These are phyloP conservation scores for Turnera subulata DNA, from an alignment of 345 rosid genomes.

Conservation along the genomic window DNA sequence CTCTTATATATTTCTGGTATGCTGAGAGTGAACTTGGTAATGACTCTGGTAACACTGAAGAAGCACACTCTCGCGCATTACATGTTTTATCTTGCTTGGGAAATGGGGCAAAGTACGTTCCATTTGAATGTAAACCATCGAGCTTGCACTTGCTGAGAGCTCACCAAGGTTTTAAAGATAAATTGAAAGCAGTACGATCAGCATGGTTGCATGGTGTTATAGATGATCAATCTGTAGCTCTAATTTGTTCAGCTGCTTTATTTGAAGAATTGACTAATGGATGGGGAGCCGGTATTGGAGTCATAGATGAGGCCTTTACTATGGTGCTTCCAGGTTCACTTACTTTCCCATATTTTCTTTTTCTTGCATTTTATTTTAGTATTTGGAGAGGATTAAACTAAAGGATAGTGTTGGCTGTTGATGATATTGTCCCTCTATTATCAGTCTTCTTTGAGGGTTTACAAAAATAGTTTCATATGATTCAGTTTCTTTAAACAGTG, in stretches of 20 bases:
- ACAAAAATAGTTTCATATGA: no score
- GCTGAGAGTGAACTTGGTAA: constrained; percentile 72
- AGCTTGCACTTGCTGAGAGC: constrained; percentile 82
- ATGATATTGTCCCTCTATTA: no score
- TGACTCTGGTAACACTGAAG: constrained; percentile 26
- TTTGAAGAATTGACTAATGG: constrained; percentile 83
- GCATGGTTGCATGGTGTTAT: constrained; percentile 67
- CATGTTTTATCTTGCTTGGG: constrained; percentile 78
- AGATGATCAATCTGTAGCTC: constrained; percentile 70
- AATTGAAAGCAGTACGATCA: constrained; percentile 46
- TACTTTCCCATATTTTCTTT: constrained; percentile 1
- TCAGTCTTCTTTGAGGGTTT: no score
- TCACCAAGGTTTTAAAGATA: constrained; percentile 81
- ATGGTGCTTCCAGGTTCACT: constrained; percentile 86
- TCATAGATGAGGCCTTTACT: constrained; percentile 55
- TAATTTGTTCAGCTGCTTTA: constrained; percentile 71
- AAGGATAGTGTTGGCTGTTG: no score
- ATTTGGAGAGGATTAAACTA: no score
- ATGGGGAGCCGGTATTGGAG: constrained; percentile 54
- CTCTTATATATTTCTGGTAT: constrained; percentile 81
- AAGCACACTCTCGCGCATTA: constrained; percentile 56
- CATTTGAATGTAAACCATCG: constrained; percentile 63
- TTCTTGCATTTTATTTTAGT: not conserved
- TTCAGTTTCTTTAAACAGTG: no score
- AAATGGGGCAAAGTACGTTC: constrained; percentile 55